Evolutionary conservation across 2,329 filamentous ascomycete genomes (phyloP).

Genomic region (Penicillium glabrum): DNA sequence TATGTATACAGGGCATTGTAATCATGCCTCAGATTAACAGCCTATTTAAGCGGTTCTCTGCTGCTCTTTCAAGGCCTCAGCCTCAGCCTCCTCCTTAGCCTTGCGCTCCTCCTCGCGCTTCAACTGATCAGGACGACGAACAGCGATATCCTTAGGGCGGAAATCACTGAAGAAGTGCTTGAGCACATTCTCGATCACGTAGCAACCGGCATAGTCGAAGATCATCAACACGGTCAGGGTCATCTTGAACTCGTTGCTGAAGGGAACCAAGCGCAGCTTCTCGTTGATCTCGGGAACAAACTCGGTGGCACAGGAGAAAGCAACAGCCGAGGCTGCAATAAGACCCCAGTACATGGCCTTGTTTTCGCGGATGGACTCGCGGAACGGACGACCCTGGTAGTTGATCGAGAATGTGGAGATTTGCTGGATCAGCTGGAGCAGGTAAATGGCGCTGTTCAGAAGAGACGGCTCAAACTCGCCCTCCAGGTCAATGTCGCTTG

Average conservation of each 20-base stretch:
- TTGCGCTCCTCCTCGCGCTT: slow-evolving; percentile 71
- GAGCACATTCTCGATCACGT: slow-evolving; percentile 78
- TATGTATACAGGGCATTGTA: slow-evolving; percentile 22
- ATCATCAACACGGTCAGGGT: slow-evolving; percentile 85
- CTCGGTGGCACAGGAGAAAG: slow-evolving; percentile 92
- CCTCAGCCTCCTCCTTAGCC: slow-evolving; percentile 54
- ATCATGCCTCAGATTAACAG: slow-evolving; percentile 4
- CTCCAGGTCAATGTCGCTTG: slow-evolving; percentile 77
- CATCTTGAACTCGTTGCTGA: slow-evolving; percentile 82
- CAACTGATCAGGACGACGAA: slow-evolving; percentile 81
- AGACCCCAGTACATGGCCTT: slow-evolving; percentile 98
- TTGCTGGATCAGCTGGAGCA: slow-evolving; percentile 96
- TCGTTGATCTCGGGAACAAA: slow-evolving; percentile 94
- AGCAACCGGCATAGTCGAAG: slow-evolving; percentile 84
- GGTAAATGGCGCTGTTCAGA: slow-evolving; percentile 94
- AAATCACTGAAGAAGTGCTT: slow-evolving; percentile 89
- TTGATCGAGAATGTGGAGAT: slow-evolving; percentile 99
- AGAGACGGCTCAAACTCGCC: slow-evolving; percentile 91
- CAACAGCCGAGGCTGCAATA: slow-evolving; percentile 81
- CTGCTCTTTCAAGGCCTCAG: slow-evolving; percentile 40
- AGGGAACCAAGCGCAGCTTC: slow-evolving; percentile 88
- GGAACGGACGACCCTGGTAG: slow-evolving; percentile 97
- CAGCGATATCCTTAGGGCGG: slow-evolving; percentile 88
- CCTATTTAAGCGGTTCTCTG: slow-evolving; percentile 25
- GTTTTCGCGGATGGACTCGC: slow-evolving; percentile 93